A percentile compares a stretch with the other conserved stretches of the same genome.
phyloP scores from a whole-genome alignment of 2,329 filamentous ascomycete genomes.

The Aspergillus alliaceus region DNA sequence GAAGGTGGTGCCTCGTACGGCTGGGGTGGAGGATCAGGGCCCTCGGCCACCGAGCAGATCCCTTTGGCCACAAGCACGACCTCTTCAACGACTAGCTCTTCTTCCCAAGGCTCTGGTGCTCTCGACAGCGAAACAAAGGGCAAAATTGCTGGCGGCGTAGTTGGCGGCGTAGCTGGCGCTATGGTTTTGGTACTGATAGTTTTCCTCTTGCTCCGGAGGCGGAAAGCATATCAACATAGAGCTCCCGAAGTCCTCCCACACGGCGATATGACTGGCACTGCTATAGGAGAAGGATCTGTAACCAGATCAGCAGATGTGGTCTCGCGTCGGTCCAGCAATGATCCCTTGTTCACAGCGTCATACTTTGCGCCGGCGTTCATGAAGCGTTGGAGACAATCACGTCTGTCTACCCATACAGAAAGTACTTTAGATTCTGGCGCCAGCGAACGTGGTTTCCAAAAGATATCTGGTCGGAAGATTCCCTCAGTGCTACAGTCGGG shows the following conservation, averaged over 20 bases:
- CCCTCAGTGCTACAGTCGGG: conserved; percentile 47
- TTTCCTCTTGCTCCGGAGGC: conserved; percentile 40
- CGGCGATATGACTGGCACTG: conserved; percentile 19
- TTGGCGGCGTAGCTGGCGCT: conserved; percentile 61
- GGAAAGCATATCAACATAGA: conserved; percentile 35
- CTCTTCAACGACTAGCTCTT: conserved; percentile 5
- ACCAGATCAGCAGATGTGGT: conserved; percentile 30
- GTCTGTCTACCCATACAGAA: conserved; percentile 34
- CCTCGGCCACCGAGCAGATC: conserved; percentile 3
- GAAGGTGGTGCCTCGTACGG: conserved; percentile 2
- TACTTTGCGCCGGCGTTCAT: conserved; percentile 41
- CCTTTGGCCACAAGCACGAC: neutral
- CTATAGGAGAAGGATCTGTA: conserved; percentile 13
- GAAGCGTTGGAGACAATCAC: conserved; percentile 42
- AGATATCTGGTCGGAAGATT: conserved; percentile 50
- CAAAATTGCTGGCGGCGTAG: conserved; percentile 61
- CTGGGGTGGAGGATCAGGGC: conserved; percentile 13
- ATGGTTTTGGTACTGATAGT: conserved; percentile 45
- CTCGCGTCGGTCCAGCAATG: conserved; percentile 38
- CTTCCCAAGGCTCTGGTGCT: conserved; percentile 14
- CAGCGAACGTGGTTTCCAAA: conserved; percentile 51
- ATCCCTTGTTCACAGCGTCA: conserved; percentile 39
- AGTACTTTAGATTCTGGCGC: conserved; percentile 34
- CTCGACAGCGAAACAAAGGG: conserved; percentile 43
- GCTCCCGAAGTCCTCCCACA: conserved; percentile 24